Base-by-base conservation (phyloP, 2,329 filamentous ascomycete genomes). In the Claviceps cyperi region DNA sequence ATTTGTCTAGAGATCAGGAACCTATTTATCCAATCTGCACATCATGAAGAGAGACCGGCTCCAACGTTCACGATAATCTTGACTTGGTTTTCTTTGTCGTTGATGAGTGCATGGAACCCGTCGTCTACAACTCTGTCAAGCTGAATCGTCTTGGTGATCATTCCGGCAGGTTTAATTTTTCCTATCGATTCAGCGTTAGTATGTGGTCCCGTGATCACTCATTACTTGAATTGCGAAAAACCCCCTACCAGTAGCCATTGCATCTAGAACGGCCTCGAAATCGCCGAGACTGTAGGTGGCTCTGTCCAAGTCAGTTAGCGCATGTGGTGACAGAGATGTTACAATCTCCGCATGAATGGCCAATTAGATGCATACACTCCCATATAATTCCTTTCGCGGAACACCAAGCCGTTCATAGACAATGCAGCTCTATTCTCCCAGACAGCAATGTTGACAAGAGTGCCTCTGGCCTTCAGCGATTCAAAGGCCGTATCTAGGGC, bases 361-460 rank as follows among this genome's bases (percentile, higher is more conserved):
- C 14, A 6, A 4, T 6, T 7, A 54, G 11, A 3, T 22, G 22
- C 56, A 51, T 49, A 58, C 56, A 57, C 56, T 43, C 56, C 56
- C 51, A 56, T 53, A 41, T 58, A 58, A n/a, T 43, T 35, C 44
- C 52, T 52, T 49, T 58, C 56, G 17, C 56, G 53, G 45, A 57
- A 58, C 15, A 57, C 53, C 35, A 58, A 43, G 38, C 55, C 50
- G 38, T 58, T 58, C 56, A 58, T 58, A 44, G 55, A 51, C 37
- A 53, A 22, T 17, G 28, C 19, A 21, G 51, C 51, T 37, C 51
- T 48, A 48, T 81, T 76, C 57, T 80, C 77, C 77, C 77, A 83
- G 3, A 83, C 76, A 0, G 80, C 77, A n/a, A 83, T 71, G 53
- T 83, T 83, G 2, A 83, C 71, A 0, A 84, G 69, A 0, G 75